Base-by-base conservation (phyloP, 306 rosid species). In the Citrullus amarus region DNA sequence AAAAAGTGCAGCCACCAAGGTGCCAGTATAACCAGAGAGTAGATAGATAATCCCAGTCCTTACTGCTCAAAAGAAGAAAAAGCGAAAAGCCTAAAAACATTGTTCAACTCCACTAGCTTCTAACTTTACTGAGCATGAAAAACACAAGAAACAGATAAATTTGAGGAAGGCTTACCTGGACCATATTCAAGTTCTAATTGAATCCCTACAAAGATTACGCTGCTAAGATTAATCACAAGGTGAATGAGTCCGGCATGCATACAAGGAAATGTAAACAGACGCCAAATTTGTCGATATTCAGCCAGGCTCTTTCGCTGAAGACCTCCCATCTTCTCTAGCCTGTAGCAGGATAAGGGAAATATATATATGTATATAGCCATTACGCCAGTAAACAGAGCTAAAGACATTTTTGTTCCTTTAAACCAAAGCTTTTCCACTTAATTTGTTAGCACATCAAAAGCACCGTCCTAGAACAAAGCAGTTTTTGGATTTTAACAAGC, bases 321-420 rank as follows among this genome's bases (percentile, higher is more conserved):
- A 67, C 96, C 97, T 81, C 98, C 98, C 88, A 92, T 85, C 84
- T 92, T 89, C 82, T 86, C 93, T 63, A 95, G 85, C 90, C 98
- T 95, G 88, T 82, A 83, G 12, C 18, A 36, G 20, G 34, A 75
- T 7, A 50, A 84, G 38, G 76, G 17, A 11, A 78, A 78, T 15
- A 4, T 48, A 48, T 5, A 78, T 15, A 4, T 48, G 10, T 5
- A 2, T 43, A 3, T 77, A 30, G 59, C 15, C 34, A 78, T 46
- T 28, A 59, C 17, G 59, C 68, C 41, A 20, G 43, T 50, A 9
- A 73, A 73, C 77, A 30, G 12, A 63, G 46, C 9, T 51, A 50
- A 25, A 72, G 7, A 50, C 14, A 72, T 50, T 71, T 22, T 48
- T 28, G n/a, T 16, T 25, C 41, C 57, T 46, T 9, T 22, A 48